Base-by-base conservation (phyloP, 495 filamentous ascomycete genomes). In the Xylaria palmicola region DNA sequence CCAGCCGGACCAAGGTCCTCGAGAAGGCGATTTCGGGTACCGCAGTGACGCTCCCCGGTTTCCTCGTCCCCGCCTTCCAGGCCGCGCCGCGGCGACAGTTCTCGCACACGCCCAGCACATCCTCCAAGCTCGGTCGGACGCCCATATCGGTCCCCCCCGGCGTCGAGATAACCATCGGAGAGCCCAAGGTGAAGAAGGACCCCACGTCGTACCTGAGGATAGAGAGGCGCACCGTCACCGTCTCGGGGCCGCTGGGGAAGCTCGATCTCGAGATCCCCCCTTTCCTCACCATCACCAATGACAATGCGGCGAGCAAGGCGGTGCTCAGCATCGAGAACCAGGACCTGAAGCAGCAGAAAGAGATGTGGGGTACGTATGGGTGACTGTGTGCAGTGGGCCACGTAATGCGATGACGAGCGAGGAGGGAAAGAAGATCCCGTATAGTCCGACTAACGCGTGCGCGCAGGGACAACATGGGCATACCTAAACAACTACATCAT, bases 291-390 rank as follows among this genome's bases (percentile, higher is more conserved):
- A 80, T 96, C 49, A 77, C 84, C 59, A 81, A 88, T 39, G 87
- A 94, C 67, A 74, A 78, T 36, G 73, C 77, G 8, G 68, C 77
- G 22, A 75, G 80, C 41, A 90, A 86, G 68, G 86, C 86, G 9
- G 81, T 75, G 8, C 70, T 98, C 52, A 85, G 79, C 32, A 80
- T 97, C 13, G 64, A 85, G 61, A 83, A 97, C 74, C 67, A 72
- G 9, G 66, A 80, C 6, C 63, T 85, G 24, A 84, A 87, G 68
- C 81, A 89, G 52, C 94, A 98, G 76, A 85, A 90, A 70, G 93
- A 89, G 74, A 98, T 98, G 93, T 98, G 94, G 94, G 94, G 94
- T 96, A 81, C 51, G 90, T 80, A 29, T 59, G 3, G 20, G 13
- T 24, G 40, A 32, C 12, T 26, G 40, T 40, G 51, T 43, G 15